phyloP scores from a whole-genome alignment of 2,329 filamentous ascomycete genomes.

The Clarireedia hainanense region DNA sequence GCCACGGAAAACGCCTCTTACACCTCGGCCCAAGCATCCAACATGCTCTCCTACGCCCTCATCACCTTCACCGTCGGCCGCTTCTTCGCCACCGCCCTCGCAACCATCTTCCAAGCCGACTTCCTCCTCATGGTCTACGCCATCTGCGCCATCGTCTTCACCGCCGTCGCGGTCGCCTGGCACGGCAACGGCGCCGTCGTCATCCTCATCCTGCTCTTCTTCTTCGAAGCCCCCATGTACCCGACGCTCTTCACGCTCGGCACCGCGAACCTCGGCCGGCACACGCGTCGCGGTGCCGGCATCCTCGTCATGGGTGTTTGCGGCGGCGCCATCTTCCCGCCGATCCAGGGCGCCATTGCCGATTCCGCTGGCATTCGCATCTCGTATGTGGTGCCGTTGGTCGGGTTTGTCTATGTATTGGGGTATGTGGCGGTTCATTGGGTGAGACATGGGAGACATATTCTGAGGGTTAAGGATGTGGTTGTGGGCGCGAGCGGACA shows the following conservation, averaged over 20 bases:
- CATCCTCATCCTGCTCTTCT: conserved; percentile 63
- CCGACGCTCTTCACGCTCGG: conserved; percentile 73
- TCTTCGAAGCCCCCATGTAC: conserved; percentile 77
- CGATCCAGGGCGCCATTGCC: conserved; percentile 58
- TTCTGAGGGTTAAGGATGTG: conserved; percentile 29
- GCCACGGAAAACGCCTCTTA: conserved; percentile 51
- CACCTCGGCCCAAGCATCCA: conserved; percentile 45
- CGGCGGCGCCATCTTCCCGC: conserved; percentile 67
- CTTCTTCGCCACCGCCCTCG: conserved; percentile 50
- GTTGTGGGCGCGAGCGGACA: conserved; percentile 15
- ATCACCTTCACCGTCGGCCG: conserved; percentile 65
- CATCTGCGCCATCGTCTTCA: conserved; percentile 39
- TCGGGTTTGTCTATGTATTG: conserved; percentile 35
- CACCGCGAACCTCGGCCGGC: conserved; percentile 65
- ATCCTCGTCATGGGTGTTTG: conserved; percentile 64
- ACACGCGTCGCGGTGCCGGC: conserved; percentile 70
- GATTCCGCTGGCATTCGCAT: conserved; percentile 40
- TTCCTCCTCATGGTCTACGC: conserved; percentile 60
- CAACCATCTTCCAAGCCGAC: conserved; percentile 36
- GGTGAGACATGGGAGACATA: conserved; percentile 27
- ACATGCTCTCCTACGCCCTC: conserved; percentile 67
- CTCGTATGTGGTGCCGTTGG: conserved; percentile 37
- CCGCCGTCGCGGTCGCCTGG: conserved; percentile 17
- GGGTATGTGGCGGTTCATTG: conserved; percentile 29
- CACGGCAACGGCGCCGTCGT: conserved; percentile 40